Conservation (phyloP, 768 basidiomycete genomes). For the Lentinula detonsa region DNA sequence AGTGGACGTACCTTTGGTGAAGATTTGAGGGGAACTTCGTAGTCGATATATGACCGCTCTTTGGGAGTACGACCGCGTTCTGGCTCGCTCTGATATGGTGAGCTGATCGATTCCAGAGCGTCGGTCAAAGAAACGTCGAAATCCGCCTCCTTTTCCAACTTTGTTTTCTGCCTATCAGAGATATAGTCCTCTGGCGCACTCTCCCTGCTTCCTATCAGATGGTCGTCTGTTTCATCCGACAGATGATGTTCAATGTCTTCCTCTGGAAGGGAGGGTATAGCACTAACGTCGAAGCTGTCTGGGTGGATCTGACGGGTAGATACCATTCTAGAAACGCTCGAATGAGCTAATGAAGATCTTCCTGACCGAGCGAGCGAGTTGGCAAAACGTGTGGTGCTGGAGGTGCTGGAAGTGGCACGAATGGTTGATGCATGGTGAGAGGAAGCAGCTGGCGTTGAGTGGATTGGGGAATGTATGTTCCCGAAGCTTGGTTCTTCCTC, state of each 20-base stretch:
- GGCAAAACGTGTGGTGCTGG: conserved; percentile 44
- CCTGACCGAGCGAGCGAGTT: conserved; percentile 44
- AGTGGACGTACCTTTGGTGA: conserved; percentile 48
- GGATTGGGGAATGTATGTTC: conserved; percentile 44
- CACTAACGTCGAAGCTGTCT: conserved; percentile 57
- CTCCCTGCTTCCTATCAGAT: conserved; percentile 35
- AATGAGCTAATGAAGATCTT: conserved; percentile 30
- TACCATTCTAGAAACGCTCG: conserved; percentile 22
- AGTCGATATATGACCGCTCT: conserved; percentile 42
- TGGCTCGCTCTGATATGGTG: conserved; percentile 34
- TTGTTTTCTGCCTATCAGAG: conserved; percentile 36
- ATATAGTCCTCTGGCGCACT: conserved; percentile 49
- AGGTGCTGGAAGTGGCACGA: conserved; percentile 37
- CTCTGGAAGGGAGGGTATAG: conserved; percentile 48
- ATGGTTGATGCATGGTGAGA: conserved; percentile 46
- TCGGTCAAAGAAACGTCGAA: conserved; percentile 46
- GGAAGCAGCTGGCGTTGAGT: conserved; percentile 58
- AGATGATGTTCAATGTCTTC: conserved; percentile 25
- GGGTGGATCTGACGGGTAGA: conserved; percentile 25
- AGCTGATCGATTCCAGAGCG: conserved; percentile 50
- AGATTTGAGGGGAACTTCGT: conserved; percentile 52
- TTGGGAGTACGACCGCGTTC: conserved; percentile 36
- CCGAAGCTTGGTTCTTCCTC: conserved; percentile 33
- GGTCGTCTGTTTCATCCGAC: conserved; percentile 29
- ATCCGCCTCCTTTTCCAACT: conserved; percentile 24